A percentile compares a stretch with the other conserved stretches of the same genome.
These are phyloP conservation scores for Tephrocybe rancida DNA, from an alignment of 768 basidiomycete genomes.

Conservation along the genomic window DNA sequence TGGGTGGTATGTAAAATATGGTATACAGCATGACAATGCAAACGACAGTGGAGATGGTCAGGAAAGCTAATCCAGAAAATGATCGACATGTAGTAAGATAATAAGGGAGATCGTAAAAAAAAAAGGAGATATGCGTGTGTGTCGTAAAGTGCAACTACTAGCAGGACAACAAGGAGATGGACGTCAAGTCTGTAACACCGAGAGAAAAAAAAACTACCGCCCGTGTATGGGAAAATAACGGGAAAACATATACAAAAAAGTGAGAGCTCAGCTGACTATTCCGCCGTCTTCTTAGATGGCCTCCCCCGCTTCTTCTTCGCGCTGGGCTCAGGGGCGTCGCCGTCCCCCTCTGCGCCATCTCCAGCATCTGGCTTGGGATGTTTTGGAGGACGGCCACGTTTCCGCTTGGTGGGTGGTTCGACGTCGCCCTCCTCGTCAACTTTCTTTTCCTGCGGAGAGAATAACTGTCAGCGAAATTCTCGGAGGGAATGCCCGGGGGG, in stretches of 20 bases:
- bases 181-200: slow-evolving; percentile 9
- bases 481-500: slow-evolving; percentile 14
- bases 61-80: slow-evolving; percentile 24
- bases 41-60: slow-evolving; percentile 29
- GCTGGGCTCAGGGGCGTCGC: slow-evolving; percentile 48
- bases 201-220: slow-evolving; percentile 24
- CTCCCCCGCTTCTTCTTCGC: slow-evolving; percentile 74
- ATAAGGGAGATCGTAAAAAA: slow-evolving; percentile 27
- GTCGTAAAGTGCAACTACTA: slow-evolving; percentile 35
- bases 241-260: slow-evolving; percentile 21
- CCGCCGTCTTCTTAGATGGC: slow-evolving; percentile 57
- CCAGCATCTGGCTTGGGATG: slow-evolving; percentile 49
- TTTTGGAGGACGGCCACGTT: slow-evolving; percentile 78
- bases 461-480: slow-evolving; percentile 20
- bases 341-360: slow-evolving; percentile 36
- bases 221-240: slow-evolving; percentile 20
- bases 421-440: slow-evolving; percentile 45
- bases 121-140: slow-evolving; percentile 30
- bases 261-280: slow-evolving; percentile 20
- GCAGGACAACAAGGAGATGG: slow-evolving; percentile 1
- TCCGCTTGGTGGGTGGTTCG: slow-evolving; percentile 62
- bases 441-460: slow-evolving; percentile 37
- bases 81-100: slow-evolving; percentile 21
- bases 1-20: slow-evolving; percentile 22
- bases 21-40: slow-evolving; percentile 37